Conservation (phyloP, 169 alveolate genomes). For the Plasmodium berghei region DNA sequence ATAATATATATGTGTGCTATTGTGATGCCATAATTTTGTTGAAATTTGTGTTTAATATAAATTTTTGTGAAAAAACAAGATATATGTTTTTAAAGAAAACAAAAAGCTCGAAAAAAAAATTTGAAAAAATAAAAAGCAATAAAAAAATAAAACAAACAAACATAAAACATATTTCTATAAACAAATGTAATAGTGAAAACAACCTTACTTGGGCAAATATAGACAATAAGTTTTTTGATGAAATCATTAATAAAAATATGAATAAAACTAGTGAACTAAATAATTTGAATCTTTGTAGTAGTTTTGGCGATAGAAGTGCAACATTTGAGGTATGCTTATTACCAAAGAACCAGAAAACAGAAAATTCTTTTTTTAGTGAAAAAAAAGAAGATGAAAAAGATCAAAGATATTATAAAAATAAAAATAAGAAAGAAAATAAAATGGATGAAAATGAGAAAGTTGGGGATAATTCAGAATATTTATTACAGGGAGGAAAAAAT, state of each 20-base stretch:
- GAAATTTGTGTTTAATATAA: constrained; percentile 21
- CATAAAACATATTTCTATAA: not conserved
- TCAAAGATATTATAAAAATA: not conserved
- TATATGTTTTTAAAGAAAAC: constrained; percentile 34
- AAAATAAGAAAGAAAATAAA: not conserved
- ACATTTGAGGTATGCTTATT: not conserved
- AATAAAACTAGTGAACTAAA: not conserved
- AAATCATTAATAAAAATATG: not conserved
- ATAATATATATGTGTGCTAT: constrained; percentile 11
- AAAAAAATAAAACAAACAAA: not conserved
- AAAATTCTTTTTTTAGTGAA: not conserved
- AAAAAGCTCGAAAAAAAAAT: not conserved
- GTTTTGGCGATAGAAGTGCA: not conserved
- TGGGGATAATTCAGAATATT: not conserved
- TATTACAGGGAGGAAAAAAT: not conserved
- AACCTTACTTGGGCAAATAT: not conserved
- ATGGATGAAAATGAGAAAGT: not conserved
- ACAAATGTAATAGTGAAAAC: not conserved
- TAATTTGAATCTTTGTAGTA: too few relatives aligned
- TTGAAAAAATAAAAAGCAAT: not conserved
- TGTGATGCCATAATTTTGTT: constrained; percentile 19
- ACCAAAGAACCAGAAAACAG: not conserved
- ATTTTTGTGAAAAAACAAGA: constrained; percentile 46
- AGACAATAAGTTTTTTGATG: constrained; percentile 2
- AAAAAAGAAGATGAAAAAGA: not conserved